Base-by-base conservation (phyloP, 1,139 yeast genomes). In the Yamadazyma kanchanaburiensis region DNA sequence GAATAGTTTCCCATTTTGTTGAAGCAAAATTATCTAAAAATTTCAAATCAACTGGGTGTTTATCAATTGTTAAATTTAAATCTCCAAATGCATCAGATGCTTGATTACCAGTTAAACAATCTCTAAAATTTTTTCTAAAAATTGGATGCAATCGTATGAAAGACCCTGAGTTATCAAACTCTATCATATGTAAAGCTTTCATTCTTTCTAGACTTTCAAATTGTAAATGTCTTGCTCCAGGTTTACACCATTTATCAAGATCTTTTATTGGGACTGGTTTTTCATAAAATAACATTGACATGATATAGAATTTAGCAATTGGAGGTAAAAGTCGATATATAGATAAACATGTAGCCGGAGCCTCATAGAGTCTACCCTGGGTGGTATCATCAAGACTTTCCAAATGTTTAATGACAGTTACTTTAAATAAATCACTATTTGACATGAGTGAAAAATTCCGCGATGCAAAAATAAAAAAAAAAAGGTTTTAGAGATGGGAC, bases 331-430 rank as follows among this genome's bases (percentile, higher is more conserved):
- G 66, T 40, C 98, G 71, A 54, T 80, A 89, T 14, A 91, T 81
- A 3, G 98, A 94, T 29, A 91, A 65, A 52, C 97, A 89, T 34
- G 98, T 87, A 11, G 96, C 96, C 3, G 98, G 96, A 31, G 76
- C 67, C 36, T 60, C 69, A 56, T 84, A 91, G 16, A 91, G 70
- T 48, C 89, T 74, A 15, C 82, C 71, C 45, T 88, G 89, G 11
- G 88, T 87, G 6, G 82, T 66, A 48, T 82, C 87, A 2, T 97
- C 96, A 12, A 91, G 75, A 12, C 85, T 88, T 50, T 88, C 96
- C 37, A 91, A 66, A 54, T 91, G 89, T 46, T 85, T 95, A 49
- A 85, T 86, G 42, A 91, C 95, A 5, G 91, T 84, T 32, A 73
- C 59, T 35, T 70, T 68, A 18, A 43, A 43, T 13, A 39, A 26